Evolutionary conservation across 805 yeast genomes (phyloP), one percentile per base, ranked within the genome.

Genomic region (Yarrowia sp.): DNA sequence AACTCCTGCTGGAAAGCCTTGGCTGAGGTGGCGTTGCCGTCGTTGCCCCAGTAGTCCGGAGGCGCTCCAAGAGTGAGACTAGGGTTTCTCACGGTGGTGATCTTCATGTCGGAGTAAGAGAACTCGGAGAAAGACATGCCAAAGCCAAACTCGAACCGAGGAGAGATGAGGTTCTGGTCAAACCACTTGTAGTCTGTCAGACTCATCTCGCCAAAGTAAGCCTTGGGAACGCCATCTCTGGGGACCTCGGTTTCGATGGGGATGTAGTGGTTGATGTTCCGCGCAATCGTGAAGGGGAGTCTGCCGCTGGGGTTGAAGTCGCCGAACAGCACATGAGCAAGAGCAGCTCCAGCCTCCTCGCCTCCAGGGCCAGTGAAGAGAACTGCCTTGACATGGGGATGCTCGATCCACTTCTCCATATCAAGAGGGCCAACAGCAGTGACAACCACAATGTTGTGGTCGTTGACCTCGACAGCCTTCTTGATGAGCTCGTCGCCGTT

Each of bases 281-380:
- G 80, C 8, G 88, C 86, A 65, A 84, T 78, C 5, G 88, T 83
- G 68, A 84, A 84, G 1, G 89, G 87, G 31, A 85, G 74, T 64
- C 80, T 77, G 4, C 88, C 89, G 33, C 86, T 81, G 8, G 88
- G 88, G 65, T 80, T 81, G 19, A 74, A 76, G 33, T 81, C 84
- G 0, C 89, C 88, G 70, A 81, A 84, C 16, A 84, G 68, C 0
- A 83, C 78, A 35, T 83, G 85, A 1, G 85, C 82, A 29, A 84
- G 70, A 1, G 87, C 86, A 55, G 78, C 74, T 1, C 88, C 89
- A 35, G 78, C 77, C 68, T 74, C 74, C 61, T 78, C 77, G 19
- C 88, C 87, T 53, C 81, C 75, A 4, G 87, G 87, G 6, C 84
- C 79, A 3, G 84, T 72, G 67, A 74, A 82, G 10, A 85, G 62